These are phyloP conservation scores for Colletotrichum sp. DNA, from an alignment of 2,329 filamentous ascomycete genomes.

Conservation along the genomic window DNA sequence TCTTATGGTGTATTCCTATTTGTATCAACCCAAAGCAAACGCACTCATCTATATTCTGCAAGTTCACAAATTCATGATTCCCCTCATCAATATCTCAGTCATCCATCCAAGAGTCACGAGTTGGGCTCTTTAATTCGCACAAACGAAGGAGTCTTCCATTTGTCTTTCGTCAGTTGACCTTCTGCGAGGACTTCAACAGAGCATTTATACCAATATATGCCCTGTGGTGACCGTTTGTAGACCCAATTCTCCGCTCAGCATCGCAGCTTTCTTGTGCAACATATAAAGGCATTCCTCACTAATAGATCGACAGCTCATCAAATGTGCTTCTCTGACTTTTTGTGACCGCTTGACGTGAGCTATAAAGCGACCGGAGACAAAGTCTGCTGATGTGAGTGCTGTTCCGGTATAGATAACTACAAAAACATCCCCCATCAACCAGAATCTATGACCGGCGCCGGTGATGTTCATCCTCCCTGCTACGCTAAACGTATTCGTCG, in stretches of 20 bases:
- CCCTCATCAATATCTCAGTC: neutral
- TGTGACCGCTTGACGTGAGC: neutral
- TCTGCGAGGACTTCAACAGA: neutral
- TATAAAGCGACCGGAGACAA: neutral
- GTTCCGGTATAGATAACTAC: fast-evolving
- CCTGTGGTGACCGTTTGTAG: neutral
- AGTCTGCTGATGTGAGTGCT: neutral
- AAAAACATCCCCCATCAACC: fast-evolving
- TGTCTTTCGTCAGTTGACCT: too few relatives aligned
- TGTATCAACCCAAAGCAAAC: fast-evolving
- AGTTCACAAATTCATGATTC: fast-evolving
- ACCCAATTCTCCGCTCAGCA: fast-evolving
- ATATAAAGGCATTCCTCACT: neutral
- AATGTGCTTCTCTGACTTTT: neutral
- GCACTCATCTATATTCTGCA: fast-evolving
- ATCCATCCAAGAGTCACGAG: neutral
- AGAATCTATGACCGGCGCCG: fast-evolving
- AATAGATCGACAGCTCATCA: fast-evolving
- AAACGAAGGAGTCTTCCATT: too few relatives aligned
- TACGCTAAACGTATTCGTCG: neutral
- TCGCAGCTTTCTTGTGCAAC: fast-evolving
- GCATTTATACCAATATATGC: fast-evolving
- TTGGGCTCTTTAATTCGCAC: too few relatives aligned
- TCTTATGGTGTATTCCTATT: fast-evolving
- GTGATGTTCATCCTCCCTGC: neutral